These are phyloP conservation scores for sweet orange (Citrus sinensis) DNA, from an alignment of 345 rosid genomes.

Conservation along the genomic window DVS_A1.0 CM039165.1:38674001-38674500, in stretches of 20 bases:
- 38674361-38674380: slow-evolving; percentile 27
- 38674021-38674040: too few relatives aligned
- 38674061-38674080: too few relatives aligned
- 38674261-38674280: neutral
- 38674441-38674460: neutral
- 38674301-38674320: slow-evolving; percentile 36
- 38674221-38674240: neutral
- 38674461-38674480: neutral
- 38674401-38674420: slow-evolving; percentile 1
- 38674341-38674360: slow-evolving; percentile 42
- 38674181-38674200: neutral
- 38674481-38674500: neutral
- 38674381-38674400: slow-evolving; percentile 16
- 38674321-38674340: slow-evolving; percentile 49
- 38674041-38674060: too few relatives aligned
- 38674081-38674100: too few relatives aligned
- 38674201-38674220: neutral
- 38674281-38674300: neutral
- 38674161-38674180: neutral
- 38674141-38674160: too few relatives aligned
- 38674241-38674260: neutral
- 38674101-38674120: too few relatives aligned
- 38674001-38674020: too few relatives aligned
- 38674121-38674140: too few relatives aligned
- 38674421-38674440: neutral